Evolutionary conservation across 2,329 filamentous ascomycete species (phyloP).

Genomic region (Microsporum canis): DNA sequence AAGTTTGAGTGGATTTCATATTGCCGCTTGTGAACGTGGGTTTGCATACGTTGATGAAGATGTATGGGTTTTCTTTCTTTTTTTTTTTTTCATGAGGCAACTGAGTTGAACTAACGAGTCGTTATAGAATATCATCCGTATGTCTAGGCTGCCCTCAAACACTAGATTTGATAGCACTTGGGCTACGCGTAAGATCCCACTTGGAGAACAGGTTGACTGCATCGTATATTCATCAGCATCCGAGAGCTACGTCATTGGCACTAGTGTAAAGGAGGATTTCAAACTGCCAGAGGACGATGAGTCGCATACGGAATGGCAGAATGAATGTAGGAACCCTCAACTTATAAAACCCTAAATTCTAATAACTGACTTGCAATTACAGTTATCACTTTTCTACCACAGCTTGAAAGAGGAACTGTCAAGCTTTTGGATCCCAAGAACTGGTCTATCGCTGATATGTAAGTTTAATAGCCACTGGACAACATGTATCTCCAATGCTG

Average conservation of each 20-base stretch:
- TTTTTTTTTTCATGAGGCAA: neutral
- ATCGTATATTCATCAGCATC: conserved; percentile 67
- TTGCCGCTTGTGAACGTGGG: conserved; percentile 62
- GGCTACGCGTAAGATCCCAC: conserved; percentile 57
- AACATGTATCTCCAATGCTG: neutral
- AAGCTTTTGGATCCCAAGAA: conserved; percentile 68
- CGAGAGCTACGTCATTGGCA: conserved; percentile 65
- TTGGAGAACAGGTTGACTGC: conserved; percentile 59
- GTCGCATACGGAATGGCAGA: conserved; percentile 66
- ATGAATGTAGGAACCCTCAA: conserved; percentile 42
- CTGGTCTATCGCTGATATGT: conserved; percentile 66
- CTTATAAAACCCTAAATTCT: neutral
- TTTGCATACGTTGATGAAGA: conserved; percentile 68
- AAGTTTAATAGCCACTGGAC: conserved; percentile 12
- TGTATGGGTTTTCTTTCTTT: conserved; percentile 22
- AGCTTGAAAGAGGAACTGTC: conserved; percentile 58
- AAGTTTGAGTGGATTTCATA: conserved; percentile 65
- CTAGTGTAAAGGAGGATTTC: conserved; percentile 57
- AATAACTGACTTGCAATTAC: neutral
- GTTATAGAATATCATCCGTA: conserved; percentile 53
- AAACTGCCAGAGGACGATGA: conserved; percentile 79
- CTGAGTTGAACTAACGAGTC: neutral
- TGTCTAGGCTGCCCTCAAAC: conserved; percentile 58
- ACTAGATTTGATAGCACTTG: conserved; percentile 67
- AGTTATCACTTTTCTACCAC: conserved; percentile 51